Evolutionary conservation across 2,329 filamentous ascomycete genomes (phyloP).

Genomic region (Rhinocladiella similis): DNA sequence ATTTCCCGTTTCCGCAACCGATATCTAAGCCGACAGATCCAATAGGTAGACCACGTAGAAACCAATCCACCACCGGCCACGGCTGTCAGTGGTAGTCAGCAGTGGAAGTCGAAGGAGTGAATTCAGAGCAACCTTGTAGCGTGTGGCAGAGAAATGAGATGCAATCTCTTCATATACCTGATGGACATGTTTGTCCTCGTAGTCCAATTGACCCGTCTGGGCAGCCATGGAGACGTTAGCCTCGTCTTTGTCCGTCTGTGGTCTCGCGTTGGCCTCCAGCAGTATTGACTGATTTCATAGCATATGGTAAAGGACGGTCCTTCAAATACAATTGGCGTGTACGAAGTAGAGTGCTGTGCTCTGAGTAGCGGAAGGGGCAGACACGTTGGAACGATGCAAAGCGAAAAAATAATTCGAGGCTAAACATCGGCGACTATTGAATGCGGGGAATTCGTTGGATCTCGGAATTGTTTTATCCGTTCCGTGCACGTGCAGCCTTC

Average conservation of each 20-base stretch:
- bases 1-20: conserved; percentile 97
- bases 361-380: no score
- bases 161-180: conserved; percentile 71
- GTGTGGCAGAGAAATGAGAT: conserved; percentile 49
- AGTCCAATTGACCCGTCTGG: conserved; percentile 41
- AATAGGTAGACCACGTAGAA: conserved; percentile 64
- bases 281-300: background rate
- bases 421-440: background rate
- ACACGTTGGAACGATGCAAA: no score
- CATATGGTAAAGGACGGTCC: no score
- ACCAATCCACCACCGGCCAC: conserved; percentile 86
- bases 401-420: background rate
- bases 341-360: no score
- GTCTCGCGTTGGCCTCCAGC: background rate
- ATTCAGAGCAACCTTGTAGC: conserved; percentile 59
- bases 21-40: conserved; percentile 85
- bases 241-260: background rate
- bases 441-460: background rate
- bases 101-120: background rate
- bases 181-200: conserved; percentile 88
- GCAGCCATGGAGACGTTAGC: conserved; percentile 5
- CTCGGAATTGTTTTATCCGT: background rate
- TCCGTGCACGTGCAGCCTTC: background rate
- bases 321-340: no score
- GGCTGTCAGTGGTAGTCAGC: conserved; percentile 52